phyloP scores from a whole-genome alignment of 164 flowering plant species.

The Amborella trichopoda region DNA sequence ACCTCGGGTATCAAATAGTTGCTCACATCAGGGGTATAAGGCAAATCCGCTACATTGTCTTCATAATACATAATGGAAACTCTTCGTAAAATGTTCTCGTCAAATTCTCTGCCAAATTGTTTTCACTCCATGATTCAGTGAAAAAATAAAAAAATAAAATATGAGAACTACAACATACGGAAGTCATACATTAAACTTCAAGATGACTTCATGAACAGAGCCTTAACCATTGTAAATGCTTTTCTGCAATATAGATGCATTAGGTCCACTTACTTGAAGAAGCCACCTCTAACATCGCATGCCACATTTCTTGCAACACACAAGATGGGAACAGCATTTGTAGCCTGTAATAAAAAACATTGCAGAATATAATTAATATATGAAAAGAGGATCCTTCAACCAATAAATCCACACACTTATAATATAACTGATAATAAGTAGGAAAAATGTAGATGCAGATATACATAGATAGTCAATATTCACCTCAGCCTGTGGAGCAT shows the following conservation, averaged over 20 bases:
- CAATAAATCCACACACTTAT: too few species aligned
- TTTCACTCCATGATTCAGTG: too few species aligned
- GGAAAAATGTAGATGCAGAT: neutral
- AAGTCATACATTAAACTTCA: too few species aligned
- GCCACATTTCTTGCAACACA: conserved; percentile 99
- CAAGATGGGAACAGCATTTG: conserved; percentile 81
- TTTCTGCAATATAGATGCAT: too few species aligned
- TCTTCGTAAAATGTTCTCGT: conserved; percentile 51
- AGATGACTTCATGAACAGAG: too few species aligned
- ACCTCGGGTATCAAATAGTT: conserved; percentile 77
- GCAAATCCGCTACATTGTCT: conserved; percentile 58
- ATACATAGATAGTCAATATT: neutral
- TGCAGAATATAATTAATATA: too few species aligned
- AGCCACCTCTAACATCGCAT: conserved; percentile 90
- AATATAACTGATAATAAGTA: neutral
- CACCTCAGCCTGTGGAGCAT: conserved; percentile 99
- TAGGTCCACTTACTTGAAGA: conserved; percentile 70
- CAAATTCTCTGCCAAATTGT: conserved; percentile 66
- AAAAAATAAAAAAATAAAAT: too few species aligned
- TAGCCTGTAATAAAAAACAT: conserved; percentile 33
- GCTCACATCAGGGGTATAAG: conserved; percentile 84
- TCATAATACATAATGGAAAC: conserved; percentile 62
- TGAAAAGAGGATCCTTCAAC: too few species aligned
- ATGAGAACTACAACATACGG: too few species aligned
- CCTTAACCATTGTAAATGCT: too few species aligned